phyloP scores from a whole-genome alignment of 2,329 filamentous ascomycete species.

The Pseudonectria buxi region DNA sequence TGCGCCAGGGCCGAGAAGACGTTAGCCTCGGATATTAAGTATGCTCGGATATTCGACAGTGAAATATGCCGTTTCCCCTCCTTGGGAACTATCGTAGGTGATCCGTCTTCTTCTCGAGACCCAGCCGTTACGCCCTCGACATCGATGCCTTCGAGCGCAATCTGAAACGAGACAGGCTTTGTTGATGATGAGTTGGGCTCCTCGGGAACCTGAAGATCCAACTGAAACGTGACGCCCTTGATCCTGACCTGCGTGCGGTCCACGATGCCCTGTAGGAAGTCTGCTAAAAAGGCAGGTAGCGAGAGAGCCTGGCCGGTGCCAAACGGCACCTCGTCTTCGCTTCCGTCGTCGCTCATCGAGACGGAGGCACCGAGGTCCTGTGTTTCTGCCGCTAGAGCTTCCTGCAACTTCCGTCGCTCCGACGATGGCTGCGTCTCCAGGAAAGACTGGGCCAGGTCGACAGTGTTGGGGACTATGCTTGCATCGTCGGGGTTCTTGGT shows the following conservation, averaged over 20 bases:
- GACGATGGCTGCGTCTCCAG: constrained; percentile 61
- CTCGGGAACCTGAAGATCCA: constrained; percentile 53
- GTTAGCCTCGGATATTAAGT: constrained; percentile 60
- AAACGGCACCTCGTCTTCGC: constrained; percentile 52
- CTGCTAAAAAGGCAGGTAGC: constrained; percentile 62
- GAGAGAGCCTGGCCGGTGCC: constrained; percentile 67
- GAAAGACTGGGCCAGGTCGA: constrained; percentile 71
- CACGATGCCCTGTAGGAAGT: constrained; percentile 66
- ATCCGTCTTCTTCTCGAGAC: constrained; percentile 21
- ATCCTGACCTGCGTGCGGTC: constrained; percentile 65
- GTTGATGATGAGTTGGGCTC: constrained; percentile 39
- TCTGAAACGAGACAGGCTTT: constrained; percentile 56
- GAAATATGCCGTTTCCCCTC: constrained; percentile 60
- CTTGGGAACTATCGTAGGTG: constrained; percentile 39
- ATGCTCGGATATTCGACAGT: constrained; percentile 57
- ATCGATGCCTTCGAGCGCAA: constrained; percentile 57
- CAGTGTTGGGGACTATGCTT: constrained; percentile 55
- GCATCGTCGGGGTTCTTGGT: constrained; percentile 20
- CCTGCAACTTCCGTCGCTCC: constrained; percentile 62
- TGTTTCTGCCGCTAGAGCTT: constrained; percentile 57
- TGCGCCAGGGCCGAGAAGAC: constrained; percentile 55
- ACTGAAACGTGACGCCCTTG: constrained; percentile 56
- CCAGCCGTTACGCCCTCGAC: constrained; percentile 58
- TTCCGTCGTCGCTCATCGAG: constrained; percentile 52
- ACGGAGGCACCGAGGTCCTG: constrained; percentile 57